phyloP scores from a whole-genome alignment of 805 yeast species.

The Starmera caribaea region DNA sequence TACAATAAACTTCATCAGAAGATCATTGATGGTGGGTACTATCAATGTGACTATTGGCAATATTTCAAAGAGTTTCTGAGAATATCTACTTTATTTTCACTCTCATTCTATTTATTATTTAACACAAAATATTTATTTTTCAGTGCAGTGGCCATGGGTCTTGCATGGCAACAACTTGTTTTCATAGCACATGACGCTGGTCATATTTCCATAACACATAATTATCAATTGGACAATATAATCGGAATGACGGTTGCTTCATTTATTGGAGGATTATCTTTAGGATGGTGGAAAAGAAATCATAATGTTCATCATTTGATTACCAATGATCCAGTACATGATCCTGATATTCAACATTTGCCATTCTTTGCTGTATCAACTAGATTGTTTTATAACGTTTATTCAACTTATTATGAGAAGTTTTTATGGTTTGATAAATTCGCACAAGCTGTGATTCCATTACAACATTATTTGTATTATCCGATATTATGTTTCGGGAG shows the following conservation, averaged over 20 bases:
- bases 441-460: constrained; percentile 47
- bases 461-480: constrained; percentile 66
- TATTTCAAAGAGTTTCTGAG: constrained; percentile 64
- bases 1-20: constrained; percentile 52
- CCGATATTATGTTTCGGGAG: constrained; percentile 77
- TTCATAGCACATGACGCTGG: constrained; percentile 90
- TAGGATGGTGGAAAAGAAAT: constrained; percentile 94
- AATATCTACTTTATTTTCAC: constrained; percentile 41
- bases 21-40: constrained; percentile 49
- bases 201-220: constrained; percentile 74
- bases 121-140: constrained; percentile 32
- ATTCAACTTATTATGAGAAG: constrained; percentile 73
- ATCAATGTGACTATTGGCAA: constrained; percentile 64
- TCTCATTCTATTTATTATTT: constrained; percentile 36
- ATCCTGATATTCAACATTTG: constrained; percentile 88
- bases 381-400: constrained; percentile 55
- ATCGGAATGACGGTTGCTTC: constrained; percentile 69
- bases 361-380: constrained; percentile 86
- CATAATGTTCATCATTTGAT: constrained; percentile 90
- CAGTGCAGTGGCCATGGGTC: constrained; percentile 60
- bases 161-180: constrained; percentile 84
- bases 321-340: constrained; percentile 91
- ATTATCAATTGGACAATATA: constrained; percentile 65
- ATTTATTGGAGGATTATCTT: constrained; percentile 76
- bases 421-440: constrained; percentile 56